These are phyloP conservation scores for Fragaria iinumae DNA, from an alignment of 306 rosid species.

Conservation along the genomic window DNA sequence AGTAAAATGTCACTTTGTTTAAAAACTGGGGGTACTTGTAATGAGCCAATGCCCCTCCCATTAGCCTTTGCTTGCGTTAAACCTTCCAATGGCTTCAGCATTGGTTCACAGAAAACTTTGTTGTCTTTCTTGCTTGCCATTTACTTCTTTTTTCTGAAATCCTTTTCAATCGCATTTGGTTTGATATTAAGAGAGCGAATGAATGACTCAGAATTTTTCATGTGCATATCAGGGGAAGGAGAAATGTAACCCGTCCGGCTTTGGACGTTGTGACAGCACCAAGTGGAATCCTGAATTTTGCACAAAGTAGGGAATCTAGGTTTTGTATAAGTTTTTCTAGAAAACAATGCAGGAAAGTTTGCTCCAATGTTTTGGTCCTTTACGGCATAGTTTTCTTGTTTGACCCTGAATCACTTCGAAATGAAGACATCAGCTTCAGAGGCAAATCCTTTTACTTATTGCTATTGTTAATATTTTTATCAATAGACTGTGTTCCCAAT, in stretches of 20 bases:
- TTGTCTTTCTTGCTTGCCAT: background rate
- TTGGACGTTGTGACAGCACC: background rate
- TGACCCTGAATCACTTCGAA: background rate
- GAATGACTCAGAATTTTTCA: no score
- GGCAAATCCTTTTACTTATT: background rate
- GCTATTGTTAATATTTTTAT: background rate
- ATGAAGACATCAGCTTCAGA: background rate
- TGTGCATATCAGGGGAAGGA: conserved; percentile 3
- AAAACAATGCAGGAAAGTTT: background rate
- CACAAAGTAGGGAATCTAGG: background rate
- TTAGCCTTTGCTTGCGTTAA: background rate
- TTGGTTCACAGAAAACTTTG: background rate
- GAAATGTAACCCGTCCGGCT: background rate
- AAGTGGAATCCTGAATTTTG: background rate
- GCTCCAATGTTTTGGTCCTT: background rate
- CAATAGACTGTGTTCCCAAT: no score
- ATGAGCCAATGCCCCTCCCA: background rate
- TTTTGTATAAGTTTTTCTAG: background rate
- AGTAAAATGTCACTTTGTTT: background rate
- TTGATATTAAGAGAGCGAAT: no score
- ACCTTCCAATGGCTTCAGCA: background rate
- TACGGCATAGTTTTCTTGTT: background rate
- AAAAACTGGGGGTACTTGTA: background rate
- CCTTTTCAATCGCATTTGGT: no score
- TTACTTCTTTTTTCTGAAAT: background rate